phyloP scores from a whole-genome alignment of 306 rosid species.

The Bauhinia variegata region DNA sequence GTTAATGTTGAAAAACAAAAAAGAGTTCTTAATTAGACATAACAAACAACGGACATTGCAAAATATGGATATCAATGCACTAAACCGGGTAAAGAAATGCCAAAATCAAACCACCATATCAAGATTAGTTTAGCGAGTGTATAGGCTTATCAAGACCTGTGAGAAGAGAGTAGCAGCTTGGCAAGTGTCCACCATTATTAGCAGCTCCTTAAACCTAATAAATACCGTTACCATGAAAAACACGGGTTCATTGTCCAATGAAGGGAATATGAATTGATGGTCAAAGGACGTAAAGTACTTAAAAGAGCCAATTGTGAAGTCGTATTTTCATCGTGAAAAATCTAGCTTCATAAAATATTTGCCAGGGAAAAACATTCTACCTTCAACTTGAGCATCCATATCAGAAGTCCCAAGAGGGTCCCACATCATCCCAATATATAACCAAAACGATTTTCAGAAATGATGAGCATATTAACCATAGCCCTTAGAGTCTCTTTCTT shows the following conservation, averaged over 20 bases:
- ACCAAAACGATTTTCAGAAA: slow-evolving; percentile 7
- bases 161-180: slow-evolving; percentile 96
- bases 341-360: neutral
- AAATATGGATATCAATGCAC: slow-evolving; percentile 3
- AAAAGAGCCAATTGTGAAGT: neutral
- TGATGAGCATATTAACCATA: slow-evolving; percentile 17
- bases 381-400: slow-evolving; percentile 4
- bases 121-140: slow-evolving; percentile 7
- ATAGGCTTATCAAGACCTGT: slow-evolving; percentile 43
- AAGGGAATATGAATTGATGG: slow-evolving; percentile 3
- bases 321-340: neutral
- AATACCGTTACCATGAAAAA: slow-evolving; percentile 28
- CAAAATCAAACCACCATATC: neutral
- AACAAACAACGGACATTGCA: slow-evolving; percentile 25
- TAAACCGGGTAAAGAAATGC: slow-evolving; percentile 22
- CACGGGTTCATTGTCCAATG: slow-evolving; percentile 32
- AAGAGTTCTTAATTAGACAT: neutral
- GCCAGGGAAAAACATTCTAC: neutral
- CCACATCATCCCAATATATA: neutral
- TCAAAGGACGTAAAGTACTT: slow-evolving; percentile 7
- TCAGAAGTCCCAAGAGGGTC: neutral
- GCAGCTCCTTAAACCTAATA: slow-evolving; percentile 94
- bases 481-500: neutral
- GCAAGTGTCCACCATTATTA: slow-evolving; percentile 98
- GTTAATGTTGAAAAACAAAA: neutral